Conservation (phyloP, 2,329 filamentous ascomycete species). For the Colletotrichum karsti region DNA sequence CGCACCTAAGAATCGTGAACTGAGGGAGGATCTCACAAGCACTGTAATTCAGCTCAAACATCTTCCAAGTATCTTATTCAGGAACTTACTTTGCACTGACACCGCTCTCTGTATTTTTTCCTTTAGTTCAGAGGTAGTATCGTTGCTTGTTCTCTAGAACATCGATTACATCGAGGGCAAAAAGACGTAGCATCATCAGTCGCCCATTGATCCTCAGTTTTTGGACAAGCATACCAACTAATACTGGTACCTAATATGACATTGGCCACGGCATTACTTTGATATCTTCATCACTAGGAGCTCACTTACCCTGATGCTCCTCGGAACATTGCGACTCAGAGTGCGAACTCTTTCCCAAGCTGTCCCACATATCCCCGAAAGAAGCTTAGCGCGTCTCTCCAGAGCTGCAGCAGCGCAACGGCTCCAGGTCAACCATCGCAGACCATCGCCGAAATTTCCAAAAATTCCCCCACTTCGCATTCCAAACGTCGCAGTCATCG, state of each 20-base stretch:
- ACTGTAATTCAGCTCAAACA: no score
- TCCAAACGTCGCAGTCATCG: conserved; percentile 8
- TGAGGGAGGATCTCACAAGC: no score
- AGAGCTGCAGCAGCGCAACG: conserved; percentile 3
- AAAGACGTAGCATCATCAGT: no score
- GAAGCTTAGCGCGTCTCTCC: conserved; percentile 1
- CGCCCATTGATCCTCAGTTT: no score
- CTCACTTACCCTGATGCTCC: background rate
- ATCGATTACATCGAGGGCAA: no score
- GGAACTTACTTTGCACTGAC: no score
- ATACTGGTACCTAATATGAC: no score
- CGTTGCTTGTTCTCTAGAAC: no score
- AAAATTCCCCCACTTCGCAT: conserved; percentile 25
- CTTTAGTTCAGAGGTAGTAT: no score
- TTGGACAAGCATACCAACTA: no score
- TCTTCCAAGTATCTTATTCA: no score
- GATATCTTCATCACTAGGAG: background rate
- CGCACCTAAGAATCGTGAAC: background rate
- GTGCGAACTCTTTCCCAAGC: background rate
- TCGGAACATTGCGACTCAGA: background rate
- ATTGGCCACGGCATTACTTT: background rate
- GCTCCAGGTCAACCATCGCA: conserved; percentile 4
- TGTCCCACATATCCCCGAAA: background rate
- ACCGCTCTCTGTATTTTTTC: no score
- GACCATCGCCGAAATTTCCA: conserved; percentile 23